Percentiles rank a stretch among this genome's conserved stretches.
Conservation (phyloP, 2,329 filamentous ascomycete species). For the Venturia carpophila region DNA sequence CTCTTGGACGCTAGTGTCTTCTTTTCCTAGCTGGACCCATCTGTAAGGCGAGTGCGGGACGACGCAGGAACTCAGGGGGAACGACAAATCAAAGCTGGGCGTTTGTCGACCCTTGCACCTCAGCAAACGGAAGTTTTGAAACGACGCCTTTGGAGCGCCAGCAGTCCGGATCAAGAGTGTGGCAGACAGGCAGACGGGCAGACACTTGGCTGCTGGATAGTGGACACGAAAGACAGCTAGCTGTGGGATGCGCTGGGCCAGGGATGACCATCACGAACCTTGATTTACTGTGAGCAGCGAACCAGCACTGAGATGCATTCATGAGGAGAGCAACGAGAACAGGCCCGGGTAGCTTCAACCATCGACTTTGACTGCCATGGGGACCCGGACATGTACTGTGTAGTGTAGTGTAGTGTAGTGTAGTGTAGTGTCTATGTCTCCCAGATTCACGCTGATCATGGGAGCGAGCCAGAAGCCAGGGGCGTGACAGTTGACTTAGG, state of each 20-base stretch:
- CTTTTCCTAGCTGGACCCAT: neutral
- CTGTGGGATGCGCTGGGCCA: neutral
- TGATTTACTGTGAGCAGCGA: neutral
- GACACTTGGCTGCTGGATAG: slow-evolving; percentile 3
- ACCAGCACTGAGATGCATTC: neutral
- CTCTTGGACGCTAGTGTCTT: neutral
- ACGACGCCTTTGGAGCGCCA: slow-evolving; percentile 4
- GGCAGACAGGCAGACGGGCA: neutral
- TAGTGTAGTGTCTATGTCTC: no score
- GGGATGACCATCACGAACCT: neutral
- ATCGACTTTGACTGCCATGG: no score
- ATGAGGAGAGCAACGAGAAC: neutral
- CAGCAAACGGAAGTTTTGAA: neutral
- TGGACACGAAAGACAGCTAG: neutral
- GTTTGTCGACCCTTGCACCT: neutral
- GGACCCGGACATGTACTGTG: no score
- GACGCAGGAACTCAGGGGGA: slow-evolving; percentile 1
- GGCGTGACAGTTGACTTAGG: neutral
- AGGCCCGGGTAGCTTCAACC: neutral
- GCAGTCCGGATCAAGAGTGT: neutral
- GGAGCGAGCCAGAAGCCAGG: neutral
- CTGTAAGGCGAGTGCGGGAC: slow-evolving; percentile 9
- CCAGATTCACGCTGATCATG: neutral
- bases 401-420: no score
- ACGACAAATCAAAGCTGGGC: neutral